A percentile compares a stretch with the other conserved stretches of the same genome.
These are phyloP conservation scores for Colletotrichum siamense DNA, from an alignment of 2,329 filamentous ascomycete genomes.

Conservation along the genomic window DNA sequence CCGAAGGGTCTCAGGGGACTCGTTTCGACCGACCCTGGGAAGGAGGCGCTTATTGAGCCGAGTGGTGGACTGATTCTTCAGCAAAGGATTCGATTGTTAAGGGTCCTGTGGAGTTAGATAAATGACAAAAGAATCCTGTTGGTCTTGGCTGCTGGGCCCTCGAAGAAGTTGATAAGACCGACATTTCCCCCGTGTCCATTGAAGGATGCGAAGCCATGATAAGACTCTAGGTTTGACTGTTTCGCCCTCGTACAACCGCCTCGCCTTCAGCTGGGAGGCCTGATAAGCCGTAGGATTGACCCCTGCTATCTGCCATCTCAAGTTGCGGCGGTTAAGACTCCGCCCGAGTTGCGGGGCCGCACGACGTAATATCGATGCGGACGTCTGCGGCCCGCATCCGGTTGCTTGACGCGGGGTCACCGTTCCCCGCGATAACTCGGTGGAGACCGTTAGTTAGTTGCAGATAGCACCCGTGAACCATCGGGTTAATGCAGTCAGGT, in stretches of 20 bases:
- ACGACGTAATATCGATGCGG: constrained; percentile 2
- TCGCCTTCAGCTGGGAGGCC: neutral
- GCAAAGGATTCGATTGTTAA: neutral
- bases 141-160: neutral
- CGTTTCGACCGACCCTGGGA: constrained; percentile 13
- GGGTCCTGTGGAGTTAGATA: neutral
- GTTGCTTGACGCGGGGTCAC: neutral
- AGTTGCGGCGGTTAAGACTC: neutral
- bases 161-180: neutral
- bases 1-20: neutral
- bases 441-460: neutral
- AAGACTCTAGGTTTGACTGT: neutral
- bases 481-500: neutral
- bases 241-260: neutral
- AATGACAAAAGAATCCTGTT: neutral
- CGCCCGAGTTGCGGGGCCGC: neutral
- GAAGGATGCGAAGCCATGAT: neutral
- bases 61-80: neutral
- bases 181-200: neutral
- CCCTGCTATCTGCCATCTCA: neutral
- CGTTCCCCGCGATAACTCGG: neutral
- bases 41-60: constrained; percentile 12
- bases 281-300: neutral
- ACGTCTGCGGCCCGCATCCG: neutral
- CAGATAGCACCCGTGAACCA: neutral